These are phyloP conservation scores for Primulina huaijiensis DNA, from an alignment of 257 asterid species.

Conservation along the genomic window DNA sequence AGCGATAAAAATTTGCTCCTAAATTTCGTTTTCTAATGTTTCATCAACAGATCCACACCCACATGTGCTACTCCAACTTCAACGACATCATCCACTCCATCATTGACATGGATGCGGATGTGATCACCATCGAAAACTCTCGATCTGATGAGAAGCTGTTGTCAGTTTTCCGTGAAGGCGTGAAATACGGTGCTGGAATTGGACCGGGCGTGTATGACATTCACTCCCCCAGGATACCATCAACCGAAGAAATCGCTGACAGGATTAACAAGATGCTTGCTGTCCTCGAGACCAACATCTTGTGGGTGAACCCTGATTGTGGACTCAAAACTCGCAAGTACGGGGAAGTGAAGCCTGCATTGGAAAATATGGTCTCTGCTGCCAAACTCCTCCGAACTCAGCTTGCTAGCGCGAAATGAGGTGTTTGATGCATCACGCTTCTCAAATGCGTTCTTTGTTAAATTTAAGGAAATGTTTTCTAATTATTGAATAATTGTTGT, in stretches of 20 bases:
- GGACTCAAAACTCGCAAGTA: conserved; percentile 70
- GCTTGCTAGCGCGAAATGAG: conserved; percentile 52
- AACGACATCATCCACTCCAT: conserved; percentile 73
- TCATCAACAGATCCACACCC: conserved; percentile 73
- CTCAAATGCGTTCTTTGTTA: not conserved
- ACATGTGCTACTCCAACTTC: conserved; percentile 93
- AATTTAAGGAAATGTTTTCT: not conserved
- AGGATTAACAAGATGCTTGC: conserved; percentile 65
- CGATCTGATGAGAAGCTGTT: conserved; percentile 84
- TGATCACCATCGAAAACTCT: conserved; percentile 85
- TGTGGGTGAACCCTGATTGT: conserved; percentile 73
- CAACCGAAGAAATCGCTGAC: conserved; percentile 56
- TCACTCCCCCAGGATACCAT: conserved; percentile 70
- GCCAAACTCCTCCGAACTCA: conserved; percentile 55
- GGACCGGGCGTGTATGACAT: conserved; percentile 74
- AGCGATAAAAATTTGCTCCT: too few relatives aligned
- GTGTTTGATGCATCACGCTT: not conserved
- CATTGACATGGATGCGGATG: conserved; percentile 87
- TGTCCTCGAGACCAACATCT: conserved; percentile 56
- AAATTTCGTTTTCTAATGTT: too few relatives aligned
- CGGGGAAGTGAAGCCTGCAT: conserved; percentile 59
- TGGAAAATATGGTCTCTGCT: conserved; percentile 55
- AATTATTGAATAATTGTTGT: not conserved
- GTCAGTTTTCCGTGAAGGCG: conserved; percentile 77
- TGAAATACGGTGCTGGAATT: conserved; percentile 63